Conservation (phyloP, 192 early-diverging fungal genomes). For the Coemansia sp. region DNA sequence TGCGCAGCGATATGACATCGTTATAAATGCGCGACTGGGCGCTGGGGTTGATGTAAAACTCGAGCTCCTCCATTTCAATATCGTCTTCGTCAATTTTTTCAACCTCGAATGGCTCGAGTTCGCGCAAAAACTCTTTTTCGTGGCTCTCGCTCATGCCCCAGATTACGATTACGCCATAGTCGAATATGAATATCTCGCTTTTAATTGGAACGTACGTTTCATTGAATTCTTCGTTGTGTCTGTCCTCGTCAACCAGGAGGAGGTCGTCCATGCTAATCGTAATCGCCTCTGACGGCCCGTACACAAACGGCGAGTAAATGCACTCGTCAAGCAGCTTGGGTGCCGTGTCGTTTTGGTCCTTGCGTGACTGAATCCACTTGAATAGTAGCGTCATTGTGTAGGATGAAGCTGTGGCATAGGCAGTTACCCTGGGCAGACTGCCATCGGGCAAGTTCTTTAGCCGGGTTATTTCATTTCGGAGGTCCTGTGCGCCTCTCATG, state of each 20-base stretch:
- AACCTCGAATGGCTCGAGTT: constrained; percentile 64
- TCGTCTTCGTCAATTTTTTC: constrained; percentile 54
- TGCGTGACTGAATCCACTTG: constrained; percentile 68
- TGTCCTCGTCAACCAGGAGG: constrained; percentile 20
- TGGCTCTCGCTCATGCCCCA: constrained; percentile 91
- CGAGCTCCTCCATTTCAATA: constrained; percentile 77
- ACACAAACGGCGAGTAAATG: constrained; percentile 49
- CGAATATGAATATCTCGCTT: constrained; percentile 83
- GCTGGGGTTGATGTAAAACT: constrained; percentile 68
- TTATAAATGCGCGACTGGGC: constrained; percentile 74
- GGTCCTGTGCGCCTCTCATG: constrained; percentile 52
- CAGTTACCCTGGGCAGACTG: constrained; percentile 73
- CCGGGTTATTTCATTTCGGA: constrained; percentile 65
- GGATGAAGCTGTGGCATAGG: constrained; percentile 80
- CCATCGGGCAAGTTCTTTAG: constrained; percentile 70
- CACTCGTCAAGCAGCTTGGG: constrained; percentile 82
- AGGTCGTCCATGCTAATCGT: constrained; percentile 42
- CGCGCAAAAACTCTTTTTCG: constrained; percentile 69
- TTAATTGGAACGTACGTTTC: constrained; percentile 49
- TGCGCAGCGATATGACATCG: constrained; percentile 80
- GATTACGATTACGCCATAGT: constrained; percentile 92
- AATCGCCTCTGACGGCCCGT: constrained; percentile 37
- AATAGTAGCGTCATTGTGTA: constrained; percentile 74
- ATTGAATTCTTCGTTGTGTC: constrained; percentile 16
- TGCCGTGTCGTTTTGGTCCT: constrained; percentile 57